A percentile compares a stretch with the other conserved stretches of the same genome.
These are phyloP conservation scores for Sambucus nigra DNA, from an alignment of 129 eudicot species.

Conservation along the genomic window DNA sequence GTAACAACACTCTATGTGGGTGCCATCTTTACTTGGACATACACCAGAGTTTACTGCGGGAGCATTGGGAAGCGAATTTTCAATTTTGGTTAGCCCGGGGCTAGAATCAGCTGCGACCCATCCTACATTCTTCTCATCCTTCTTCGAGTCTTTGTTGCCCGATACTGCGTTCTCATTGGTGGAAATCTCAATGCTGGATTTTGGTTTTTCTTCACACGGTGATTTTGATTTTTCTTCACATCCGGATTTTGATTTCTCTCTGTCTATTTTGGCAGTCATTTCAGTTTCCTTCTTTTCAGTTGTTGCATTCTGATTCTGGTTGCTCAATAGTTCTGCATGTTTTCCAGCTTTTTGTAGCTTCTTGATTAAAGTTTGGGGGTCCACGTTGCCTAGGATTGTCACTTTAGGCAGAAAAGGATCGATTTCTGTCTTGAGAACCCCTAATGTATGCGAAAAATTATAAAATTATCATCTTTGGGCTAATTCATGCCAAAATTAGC, in stretches of 20 bases:
- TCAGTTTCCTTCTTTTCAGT: neutral
- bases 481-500: neutral
- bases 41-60: neutral
- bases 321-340: constrained; percentile 11
- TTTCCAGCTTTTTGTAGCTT: constrained; percentile 11
- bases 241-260: neutral
- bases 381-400: constrained; percentile 8
- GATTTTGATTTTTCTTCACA: neutral
- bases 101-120: neutral
- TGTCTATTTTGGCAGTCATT: neutral
- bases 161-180: constrained; percentile 2
- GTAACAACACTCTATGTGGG: constrained; percentile 1
- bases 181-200: neutral
- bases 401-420: constrained; percentile 8
- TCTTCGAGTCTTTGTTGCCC: neutral
- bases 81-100: neutral
- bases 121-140: neutral
- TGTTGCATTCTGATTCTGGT: neutral
- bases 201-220: neutral
- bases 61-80: neutral
- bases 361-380: constrained; percentile 8
- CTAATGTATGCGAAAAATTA: neutral
- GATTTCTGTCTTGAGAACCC: constrained; percentile 12
- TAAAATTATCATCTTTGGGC: neutral
- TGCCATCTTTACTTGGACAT: constrained; percentile 6